A percentile compares a stretch with the other conserved stretches of the same genome.
These are phyloP conservation scores for Detonula confervacea DNA, from an alignment of 352 stramenopile genomes.

Conservation along the genomic window DNA sequence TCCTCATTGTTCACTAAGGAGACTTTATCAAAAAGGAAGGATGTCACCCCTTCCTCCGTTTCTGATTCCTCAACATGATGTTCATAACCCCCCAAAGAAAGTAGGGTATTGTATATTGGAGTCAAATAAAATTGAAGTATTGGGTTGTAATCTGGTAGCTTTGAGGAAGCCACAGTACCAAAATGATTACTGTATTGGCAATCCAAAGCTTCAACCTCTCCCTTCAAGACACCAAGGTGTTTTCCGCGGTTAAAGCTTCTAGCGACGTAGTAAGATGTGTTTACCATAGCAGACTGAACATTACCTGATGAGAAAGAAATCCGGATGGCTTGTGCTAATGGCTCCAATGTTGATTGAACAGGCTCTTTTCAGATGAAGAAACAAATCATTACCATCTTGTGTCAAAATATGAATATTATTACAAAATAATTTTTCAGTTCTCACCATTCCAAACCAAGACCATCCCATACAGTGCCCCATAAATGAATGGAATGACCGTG, in stretches of 20 bases:
- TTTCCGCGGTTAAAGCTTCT: slow-evolving; percentile 20
- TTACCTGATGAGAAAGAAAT: slow-evolving; percentile 18
- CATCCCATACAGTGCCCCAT: slow-evolving; percentile 12
- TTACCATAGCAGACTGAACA: slow-evolving; percentile 9
- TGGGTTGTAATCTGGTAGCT: background rate
- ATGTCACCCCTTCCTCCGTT: background rate
- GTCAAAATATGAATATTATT: background rate
- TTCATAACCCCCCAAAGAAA: slow-evolving; percentile 5
- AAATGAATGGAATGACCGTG: slow-evolving; percentile 2
- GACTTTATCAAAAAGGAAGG: slow-evolving; percentile 16
- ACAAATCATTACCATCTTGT: too few species aligned
- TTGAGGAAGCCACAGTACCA: slow-evolving; percentile 9
- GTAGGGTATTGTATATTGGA: slow-evolving; percentile 20
- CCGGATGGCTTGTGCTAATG: slow-evolving; percentile 6
- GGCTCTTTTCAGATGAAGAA: slow-evolving; percentile 18
- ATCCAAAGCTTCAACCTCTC: slow-evolving; percentile 17
- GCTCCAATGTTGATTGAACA: slow-evolving; percentile 27
- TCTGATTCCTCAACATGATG: too few species aligned
- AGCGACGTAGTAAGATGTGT: slow-evolving; percentile 9
- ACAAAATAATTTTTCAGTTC: background rate
- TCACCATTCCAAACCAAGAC: slow-evolving; percentile 17
- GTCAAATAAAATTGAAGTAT: slow-evolving; percentile 23
- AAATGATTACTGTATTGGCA: slow-evolving; percentile 16
- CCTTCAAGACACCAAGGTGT: slow-evolving; percentile 4
- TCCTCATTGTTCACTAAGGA: slow-evolving; percentile 12